A percentile compares a stretch with the other conserved stretches of the same genome.
These are phyloP conservation scores for Microdochium trichocladiopsis DNA, from an alignment of 2,329 filamentous ascomycete genomes.

Conservation along the genomic window DNA sequence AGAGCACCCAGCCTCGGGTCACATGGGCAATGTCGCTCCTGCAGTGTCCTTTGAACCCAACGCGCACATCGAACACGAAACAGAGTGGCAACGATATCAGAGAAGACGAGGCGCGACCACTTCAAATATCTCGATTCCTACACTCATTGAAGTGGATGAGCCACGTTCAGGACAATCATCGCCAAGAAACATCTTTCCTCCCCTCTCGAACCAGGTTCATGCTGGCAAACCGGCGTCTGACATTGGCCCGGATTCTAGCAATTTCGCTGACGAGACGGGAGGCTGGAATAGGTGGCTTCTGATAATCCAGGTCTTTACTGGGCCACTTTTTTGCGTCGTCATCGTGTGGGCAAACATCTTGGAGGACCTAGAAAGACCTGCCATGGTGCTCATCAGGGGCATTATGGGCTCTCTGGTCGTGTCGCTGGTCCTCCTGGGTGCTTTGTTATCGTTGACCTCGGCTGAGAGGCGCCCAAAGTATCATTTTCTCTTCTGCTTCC, in stretches of 20 bases:
- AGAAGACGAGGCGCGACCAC: slow-evolving; percentile 33
- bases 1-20: slow-evolving; percentile 19
- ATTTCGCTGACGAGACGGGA: slow-evolving; percentile 29
- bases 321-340: slow-evolving; percentile 74
- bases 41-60: slow-evolving; percentile 26
- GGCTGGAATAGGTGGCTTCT: slow-evolving; percentile 92
- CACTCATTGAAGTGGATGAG: slow-evolving; percentile 5
- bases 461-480: slow-evolving; percentile 62
- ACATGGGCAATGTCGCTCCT: slow-evolving; percentile 22
- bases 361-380: slow-evolving; percentile 48
- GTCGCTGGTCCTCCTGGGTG: slow-evolving; percentile 59
- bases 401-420: slow-evolving; percentile 58
- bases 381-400: slow-evolving; percentile 45
- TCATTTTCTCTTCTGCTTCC: slow-evolving; percentile 73
- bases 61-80: slow-evolving; percentile 30
- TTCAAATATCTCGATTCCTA: slow-evolving; percentile 5
- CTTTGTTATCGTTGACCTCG: slow-evolving; percentile 63
- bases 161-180: not conserved
- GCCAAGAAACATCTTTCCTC: not conserved
- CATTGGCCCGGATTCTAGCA: slow-evolving; percentile 17
- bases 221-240: slow-evolving; percentile 13
- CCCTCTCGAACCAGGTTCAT: not conserved
- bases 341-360: slow-evolving; percentile 66
- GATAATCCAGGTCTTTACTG: slow-evolving; percentile 75
- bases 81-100: slow-evolving; percentile 54